Evolutionary conservation across 441 rosid genomes (phyloP).

Genomic region (Syzygium syzygioides): DNA sequence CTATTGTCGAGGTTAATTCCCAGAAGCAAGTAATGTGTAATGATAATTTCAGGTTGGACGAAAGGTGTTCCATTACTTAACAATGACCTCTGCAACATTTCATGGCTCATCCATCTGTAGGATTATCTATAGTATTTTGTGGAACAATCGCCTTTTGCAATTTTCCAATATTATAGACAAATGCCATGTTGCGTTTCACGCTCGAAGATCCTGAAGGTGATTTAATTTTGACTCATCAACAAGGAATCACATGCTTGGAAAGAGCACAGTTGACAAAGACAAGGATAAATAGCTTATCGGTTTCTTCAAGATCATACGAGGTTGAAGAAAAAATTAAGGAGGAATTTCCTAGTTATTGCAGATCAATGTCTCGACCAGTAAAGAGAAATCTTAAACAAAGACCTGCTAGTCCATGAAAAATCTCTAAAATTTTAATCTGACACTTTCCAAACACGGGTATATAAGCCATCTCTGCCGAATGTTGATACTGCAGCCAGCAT

Average conservation of each 20-base stretch:
- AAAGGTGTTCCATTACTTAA: neutral
- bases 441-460: neutral
- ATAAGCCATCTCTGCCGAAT: neutral
- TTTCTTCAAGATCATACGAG: neutral
- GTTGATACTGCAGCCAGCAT: neutral
- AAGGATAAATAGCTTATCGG: rapidly evolving
- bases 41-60: neutral
- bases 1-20: neutral
- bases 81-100: neutral
- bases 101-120: neutral
- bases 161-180: neutral
- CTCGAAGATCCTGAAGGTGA: neutral
- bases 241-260: neutral
- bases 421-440: rapidly evolving
- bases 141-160: neutral
- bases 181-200: neutral
- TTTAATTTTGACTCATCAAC: rapidly evolving
- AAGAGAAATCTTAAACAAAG: neutral
- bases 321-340: neutral
- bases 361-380: neutral
- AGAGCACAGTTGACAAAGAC: rapidly evolving
- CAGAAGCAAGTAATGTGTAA: neutral
- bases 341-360: neutral
- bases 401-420: neutral
- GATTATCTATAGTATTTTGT: rapidly evolving